Percentiles rank a stretch among this genome's conserved stretches.
phyloP scores from a whole-genome alignment of 371 early-diverging fungal genomes.

The Lichtheimia ornata region DNA sequence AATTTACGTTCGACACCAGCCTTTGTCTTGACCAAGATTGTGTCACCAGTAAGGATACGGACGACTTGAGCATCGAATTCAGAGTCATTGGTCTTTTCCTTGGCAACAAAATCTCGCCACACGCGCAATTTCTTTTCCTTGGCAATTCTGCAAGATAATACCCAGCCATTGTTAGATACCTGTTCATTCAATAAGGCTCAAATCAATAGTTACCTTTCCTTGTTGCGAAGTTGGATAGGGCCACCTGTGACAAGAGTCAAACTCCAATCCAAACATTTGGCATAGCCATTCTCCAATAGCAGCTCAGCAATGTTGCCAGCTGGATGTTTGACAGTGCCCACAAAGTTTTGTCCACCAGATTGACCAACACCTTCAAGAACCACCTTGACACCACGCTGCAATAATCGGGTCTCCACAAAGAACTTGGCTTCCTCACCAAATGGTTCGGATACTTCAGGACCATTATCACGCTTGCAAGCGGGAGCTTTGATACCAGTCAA shows the following conservation, averaged over 20 bases:
- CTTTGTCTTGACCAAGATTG: constrained; percentile 65
- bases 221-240: constrained; percentile 71
- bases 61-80: constrained; percentile 71
- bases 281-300: constrained; percentile 80
- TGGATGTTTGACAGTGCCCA: constrained; percentile 81
- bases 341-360: constrained; percentile 64
- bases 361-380: constrained; percentile 74
- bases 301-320: constrained; percentile 93
- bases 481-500: constrained; percentile 92
- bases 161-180: too few relatives aligned
- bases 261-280: constrained; percentile 89
- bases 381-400: constrained; percentile 90
- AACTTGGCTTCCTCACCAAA: constrained; percentile 91
- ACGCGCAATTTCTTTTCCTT: constrained; percentile 77
- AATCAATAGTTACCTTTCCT: constrained; percentile 57
- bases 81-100: constrained; percentile 40
- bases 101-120: constrained; percentile 71
- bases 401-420: constrained; percentile 87
- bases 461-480: constrained; percentile 73
- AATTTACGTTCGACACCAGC: constrained; percentile 75
- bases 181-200: too few relatives aligned
- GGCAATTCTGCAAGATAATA: constrained; percentile 39
- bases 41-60: constrained; percentile 83
- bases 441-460: constrained; percentile 72
- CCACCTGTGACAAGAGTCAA: constrained; percentile 78